Percentiles rank a stretch among this genome's conserved stretches.
Evolutionary conservation across 345 rosid genomes (phyloP).

Genomic region (Salix arbutifolia): DNA sequence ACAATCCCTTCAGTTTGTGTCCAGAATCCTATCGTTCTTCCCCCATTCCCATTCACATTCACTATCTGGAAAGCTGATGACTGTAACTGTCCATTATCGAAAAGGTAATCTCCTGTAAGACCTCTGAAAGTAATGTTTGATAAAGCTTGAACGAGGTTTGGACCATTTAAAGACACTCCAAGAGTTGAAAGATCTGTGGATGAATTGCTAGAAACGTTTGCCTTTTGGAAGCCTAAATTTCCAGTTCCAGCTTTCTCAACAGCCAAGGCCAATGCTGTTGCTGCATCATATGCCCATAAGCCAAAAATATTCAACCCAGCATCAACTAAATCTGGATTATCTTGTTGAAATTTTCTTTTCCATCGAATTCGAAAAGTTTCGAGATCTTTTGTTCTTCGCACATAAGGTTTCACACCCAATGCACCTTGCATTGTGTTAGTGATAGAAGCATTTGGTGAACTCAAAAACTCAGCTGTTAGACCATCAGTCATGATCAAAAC

Average conservation of each 20-base stretch:
- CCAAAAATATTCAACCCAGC: constrained; percentile 16
- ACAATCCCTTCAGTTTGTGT: constrained; percentile 13
- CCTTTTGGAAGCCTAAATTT: neutral
- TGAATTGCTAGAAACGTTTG: neutral
- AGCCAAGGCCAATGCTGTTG: constrained; percentile 31
- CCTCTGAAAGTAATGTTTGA: constrained; percentile 33
- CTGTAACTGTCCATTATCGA: constrained; percentile 31
- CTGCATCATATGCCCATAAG: constrained; percentile 38
- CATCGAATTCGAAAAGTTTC: constrained; percentile 20
- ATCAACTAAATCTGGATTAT: constrained; percentile 11
- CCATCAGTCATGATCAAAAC: constrained; percentile 71
- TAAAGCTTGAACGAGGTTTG: constrained; percentile 14
- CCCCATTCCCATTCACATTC: constrained; percentile 34
- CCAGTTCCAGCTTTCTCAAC: constrained; percentile 13
- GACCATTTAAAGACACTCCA: constrained; percentile 24
- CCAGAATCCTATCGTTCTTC: constrained; percentile 37
- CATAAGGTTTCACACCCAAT: constrained; percentile 35
- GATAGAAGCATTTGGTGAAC: constrained; percentile 19
- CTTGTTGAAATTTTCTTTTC: constrained; percentile 17
- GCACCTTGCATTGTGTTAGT: constrained; percentile 44
- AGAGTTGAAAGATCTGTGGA: constrained; percentile 16
- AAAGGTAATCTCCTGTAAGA: constrained; percentile 34
- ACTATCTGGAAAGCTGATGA: constrained; percentile 38
- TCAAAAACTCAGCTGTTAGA: constrained; percentile 46
- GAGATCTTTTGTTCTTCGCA: constrained; percentile 15